Percentiles rank a stretch among this genome's conserved stretches.
These are phyloP conservation scores for Candida sp. DNA, from an alignment of 1,139 yeast species.

Conservation along the genomic window DNA sequence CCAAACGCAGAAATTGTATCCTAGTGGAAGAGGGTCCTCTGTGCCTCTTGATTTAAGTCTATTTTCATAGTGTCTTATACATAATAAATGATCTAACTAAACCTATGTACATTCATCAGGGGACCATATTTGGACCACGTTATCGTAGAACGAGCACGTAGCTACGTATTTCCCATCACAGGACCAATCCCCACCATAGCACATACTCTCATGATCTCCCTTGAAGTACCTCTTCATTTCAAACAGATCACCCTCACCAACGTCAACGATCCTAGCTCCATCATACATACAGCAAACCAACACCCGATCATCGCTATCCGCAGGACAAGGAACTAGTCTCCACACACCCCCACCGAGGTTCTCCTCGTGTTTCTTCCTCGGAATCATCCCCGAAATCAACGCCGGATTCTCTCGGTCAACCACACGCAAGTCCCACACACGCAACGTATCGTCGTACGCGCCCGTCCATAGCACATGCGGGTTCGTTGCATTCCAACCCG, in stretches of 20 bases:
- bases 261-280: conserved; percentile 74
- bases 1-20: conserved; percentile 71
- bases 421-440: conserved; percentile 71
- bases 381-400: conserved; percentile 52
- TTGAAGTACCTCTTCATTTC: conserved; percentile 56
- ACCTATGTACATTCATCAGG: conserved; percentile 13
- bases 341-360: conserved; percentile 95
- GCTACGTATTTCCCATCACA: conserved; percentile 50
- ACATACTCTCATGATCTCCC: conserved; percentile 87
- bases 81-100: background rate
- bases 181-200: conserved; percentile 94
- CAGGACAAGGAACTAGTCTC: conserved; percentile 76
- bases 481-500: conserved; percentile 39
- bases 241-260: conserved; percentile 33
- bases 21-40: conserved; percentile 95
- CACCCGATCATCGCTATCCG: conserved; percentile 51
- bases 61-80: conserved; percentile 15
- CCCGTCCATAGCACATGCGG: conserved; percentile 82
- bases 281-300: conserved; percentile 95
- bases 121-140: conserved; percentile 78
- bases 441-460: conserved; percentile 83
- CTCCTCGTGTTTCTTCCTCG: conserved; percentile 42
- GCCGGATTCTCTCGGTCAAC: conserved; percentile 40
- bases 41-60: conserved; percentile 77
- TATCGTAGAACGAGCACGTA: conserved; percentile 93